These are phyloP conservation scores for Curvularia eragrostidis DNA, from an alignment of 2,329 filamentous ascomycete genomes.

Conservation along the genomic window DNA sequence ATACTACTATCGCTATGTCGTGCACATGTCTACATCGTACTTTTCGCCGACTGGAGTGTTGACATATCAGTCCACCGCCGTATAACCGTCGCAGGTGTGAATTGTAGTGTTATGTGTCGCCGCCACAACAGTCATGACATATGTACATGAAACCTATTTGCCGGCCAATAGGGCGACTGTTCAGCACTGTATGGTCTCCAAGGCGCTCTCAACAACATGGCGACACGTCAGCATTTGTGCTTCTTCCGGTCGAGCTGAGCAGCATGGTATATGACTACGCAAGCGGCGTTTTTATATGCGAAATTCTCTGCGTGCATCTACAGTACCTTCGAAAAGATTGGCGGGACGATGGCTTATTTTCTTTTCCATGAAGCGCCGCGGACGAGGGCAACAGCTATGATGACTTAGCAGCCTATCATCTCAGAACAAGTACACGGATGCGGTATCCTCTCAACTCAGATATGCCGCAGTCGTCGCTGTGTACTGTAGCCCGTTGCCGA, in stretches of 20 bases:
- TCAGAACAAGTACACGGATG: not conserved
- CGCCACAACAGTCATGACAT: not conserved
- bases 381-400: not conserved
- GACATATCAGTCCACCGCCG: not conserved
- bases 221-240: not conserved
- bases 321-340: not conserved
- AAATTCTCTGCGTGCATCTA: not conserved
- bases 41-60: not conserved
- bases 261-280: not conserved
- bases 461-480: not conserved
- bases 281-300: not conserved
- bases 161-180: not conserved
- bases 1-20: not conserved
- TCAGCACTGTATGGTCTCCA: not conserved
- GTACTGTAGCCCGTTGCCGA: too few relatives aligned
- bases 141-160: not conserved
- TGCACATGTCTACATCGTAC: not conserved
- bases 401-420: not conserved
- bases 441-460: not conserved
- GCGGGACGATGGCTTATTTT: not conserved
- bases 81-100: not conserved
- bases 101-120: not conserved
- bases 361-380: not conserved
- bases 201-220: not conserved
- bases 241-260: not conserved